Evolutionary conservation across 2,329 filamentous ascomycete genomes (phyloP).

Genomic region (Nemania sp.): DNA sequence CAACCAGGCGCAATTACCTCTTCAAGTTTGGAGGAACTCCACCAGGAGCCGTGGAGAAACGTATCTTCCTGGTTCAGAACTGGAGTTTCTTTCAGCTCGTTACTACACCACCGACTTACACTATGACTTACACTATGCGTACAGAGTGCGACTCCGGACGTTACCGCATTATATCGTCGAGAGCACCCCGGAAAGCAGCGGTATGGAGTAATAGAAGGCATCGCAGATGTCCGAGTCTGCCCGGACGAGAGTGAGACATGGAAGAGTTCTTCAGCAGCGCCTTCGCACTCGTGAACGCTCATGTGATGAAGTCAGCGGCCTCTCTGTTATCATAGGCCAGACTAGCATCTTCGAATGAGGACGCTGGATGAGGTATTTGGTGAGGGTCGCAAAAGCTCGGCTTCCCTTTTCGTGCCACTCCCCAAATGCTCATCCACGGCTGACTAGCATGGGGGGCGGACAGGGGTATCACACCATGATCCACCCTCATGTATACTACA

Average conservation of each 20-base stretch:
- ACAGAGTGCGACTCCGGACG: too few species aligned
- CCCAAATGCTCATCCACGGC: slow-evolving; percentile 30
- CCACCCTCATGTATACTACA: slow-evolving; percentile 24
- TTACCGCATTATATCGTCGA: too few species aligned
- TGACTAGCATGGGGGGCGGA: slow-evolving; percentile 36
- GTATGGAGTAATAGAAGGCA: neutral
- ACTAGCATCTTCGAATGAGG: slow-evolving; percentile 31
- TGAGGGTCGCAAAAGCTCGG: slow-evolving; percentile 31
- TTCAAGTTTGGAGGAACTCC: slow-evolving; percentile 34
- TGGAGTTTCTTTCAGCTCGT: slow-evolving; percentile 25
- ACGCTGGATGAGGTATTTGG: slow-evolving; percentile 37
- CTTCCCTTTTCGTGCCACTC: slow-evolving; percentile 33
- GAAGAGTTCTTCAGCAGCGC: slow-evolving; percentile 18
- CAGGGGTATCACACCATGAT: slow-evolving; percentile 33
- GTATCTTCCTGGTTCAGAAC: slow-evolving; percentile 5
- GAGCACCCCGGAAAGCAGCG: slow-evolving; percentile 10
- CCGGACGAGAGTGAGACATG: slow-evolving; percentile 1
- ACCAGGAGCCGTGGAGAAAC: slow-evolving; percentile 28
- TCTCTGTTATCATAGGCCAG: slow-evolving; percentile 18
- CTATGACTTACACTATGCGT: neutral
- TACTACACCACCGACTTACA: neutral
- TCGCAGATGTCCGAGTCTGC: slow-evolving; percentile 1
- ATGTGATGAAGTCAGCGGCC: slow-evolving; percentile 27
- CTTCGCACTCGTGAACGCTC: slow-evolving; percentile 3
- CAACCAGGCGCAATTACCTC: slow-evolving; percentile 32